phyloP scores from a whole-genome alignment of 495 filamentous ascomycete genomes.

The Daldinia grandis region DNA sequence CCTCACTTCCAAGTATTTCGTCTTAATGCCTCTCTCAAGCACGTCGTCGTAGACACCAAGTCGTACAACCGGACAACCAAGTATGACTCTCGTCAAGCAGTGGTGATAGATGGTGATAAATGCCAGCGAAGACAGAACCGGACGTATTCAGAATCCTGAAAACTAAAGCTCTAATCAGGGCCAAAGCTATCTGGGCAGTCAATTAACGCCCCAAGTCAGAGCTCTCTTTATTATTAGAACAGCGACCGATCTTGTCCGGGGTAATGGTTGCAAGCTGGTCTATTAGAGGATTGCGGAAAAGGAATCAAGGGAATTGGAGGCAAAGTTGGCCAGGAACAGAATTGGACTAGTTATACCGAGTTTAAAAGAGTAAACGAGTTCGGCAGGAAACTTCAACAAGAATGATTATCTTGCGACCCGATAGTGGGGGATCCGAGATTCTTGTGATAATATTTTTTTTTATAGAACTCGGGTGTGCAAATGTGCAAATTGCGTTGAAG shows the following conservation, averaged over 20 bases:
- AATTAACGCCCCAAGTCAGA: background rate
- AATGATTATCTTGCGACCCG: constrained; percentile 19
- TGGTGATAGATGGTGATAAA: constrained; percentile 3
- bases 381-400: background rate
- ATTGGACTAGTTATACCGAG: constrained; percentile 2
- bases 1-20: constrained; percentile 9
- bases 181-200: background rate
- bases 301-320: constrained; percentile 27
- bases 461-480: constrained; percentile 23
- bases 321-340: constrained; percentile 9
- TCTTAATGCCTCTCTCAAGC: constrained; percentile 9
- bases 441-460: constrained; percentile 21
- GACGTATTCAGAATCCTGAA: constrained; percentile 3
- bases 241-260: constrained; percentile 18
- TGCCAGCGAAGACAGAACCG: background rate
- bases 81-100: background rate
- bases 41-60: constrained; percentile 19
- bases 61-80: constrained; percentile 8
- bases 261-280: constrained; percentile 18
- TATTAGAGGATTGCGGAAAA: constrained; percentile 10
- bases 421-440: constrained; percentile 14
- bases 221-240: constrained; percentile 38
- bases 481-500: constrained; percentile 21
- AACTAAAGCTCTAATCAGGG: constrained; percentile 18
- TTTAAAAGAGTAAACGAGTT: background rate